Conservation (phyloP, 495 filamentous ascomycete genomes). For the Aspergillus campestris region DNA sequence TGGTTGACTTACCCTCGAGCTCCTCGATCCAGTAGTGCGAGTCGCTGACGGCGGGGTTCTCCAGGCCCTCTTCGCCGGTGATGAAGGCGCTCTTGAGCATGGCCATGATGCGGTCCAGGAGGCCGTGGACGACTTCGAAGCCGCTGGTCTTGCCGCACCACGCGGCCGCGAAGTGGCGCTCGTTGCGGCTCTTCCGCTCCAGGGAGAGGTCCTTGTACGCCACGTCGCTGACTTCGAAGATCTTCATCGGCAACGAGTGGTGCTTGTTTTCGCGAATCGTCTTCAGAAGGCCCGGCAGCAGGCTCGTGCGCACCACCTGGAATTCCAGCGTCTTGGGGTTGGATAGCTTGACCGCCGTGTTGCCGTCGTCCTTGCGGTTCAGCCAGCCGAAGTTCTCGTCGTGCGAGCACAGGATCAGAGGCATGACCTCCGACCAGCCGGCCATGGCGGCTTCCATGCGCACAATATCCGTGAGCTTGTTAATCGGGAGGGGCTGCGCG, state of each 20-base stretch:
- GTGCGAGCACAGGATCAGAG: constrained; percentile 92
- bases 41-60: constrained; percentile 44
- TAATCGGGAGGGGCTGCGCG: constrained; percentile 79
- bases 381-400: constrained; percentile 98
- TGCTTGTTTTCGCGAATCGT: constrained; percentile 92
- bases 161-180: constrained; percentile 90
- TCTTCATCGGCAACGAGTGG: constrained; percentile 79
- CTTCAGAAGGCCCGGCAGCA: constrained; percentile 89
- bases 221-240: constrained; percentile 90
- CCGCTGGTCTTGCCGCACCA: constrained; percentile 92
- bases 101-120: constrained; percentile 82
- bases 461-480: constrained; percentile 90
- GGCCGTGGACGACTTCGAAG: constrained; percentile 92
- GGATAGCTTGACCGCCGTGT: constrained; percentile 74
- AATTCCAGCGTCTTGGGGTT: constrained; percentile 97
- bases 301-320: constrained; percentile 85
- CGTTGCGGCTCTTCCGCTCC: constrained; percentile 83
- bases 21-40: constrained; percentile 87
- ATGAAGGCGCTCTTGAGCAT: constrained; percentile 85
- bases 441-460: constrained; percentile 86
- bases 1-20: constrained; percentile 57
- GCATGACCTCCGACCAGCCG: constrained; percentile 94
- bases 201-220: constrained; percentile 71
- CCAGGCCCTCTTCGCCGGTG: constrained; percentile 61
- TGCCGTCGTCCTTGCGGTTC: constrained; percentile 83